These are phyloP conservation scores for Noccaea caerulescens DNA, from an alignment of 345 rosid species.

Conservation along the genomic window DNA sequence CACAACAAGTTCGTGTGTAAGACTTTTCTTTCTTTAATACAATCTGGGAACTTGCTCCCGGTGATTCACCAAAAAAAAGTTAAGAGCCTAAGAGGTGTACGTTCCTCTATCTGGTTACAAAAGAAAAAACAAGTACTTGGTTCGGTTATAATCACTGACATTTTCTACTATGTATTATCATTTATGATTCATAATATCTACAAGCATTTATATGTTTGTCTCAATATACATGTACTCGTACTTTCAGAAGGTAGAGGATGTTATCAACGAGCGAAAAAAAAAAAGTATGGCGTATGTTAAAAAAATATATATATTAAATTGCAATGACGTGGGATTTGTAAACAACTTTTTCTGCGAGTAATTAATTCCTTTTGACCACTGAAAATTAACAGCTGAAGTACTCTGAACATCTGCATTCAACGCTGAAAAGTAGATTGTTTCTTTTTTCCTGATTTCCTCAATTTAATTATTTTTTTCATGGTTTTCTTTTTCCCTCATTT, in stretches of 20 bases:
- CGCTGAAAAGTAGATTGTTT: constrained; percentile 38
- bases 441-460: constrained; percentile 21
- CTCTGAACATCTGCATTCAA: constrained; percentile 45
- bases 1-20: no score
- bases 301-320: not conserved
- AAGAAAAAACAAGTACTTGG: not conserved
- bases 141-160: constrained; percentile 1
- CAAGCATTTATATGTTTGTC: not conserved
- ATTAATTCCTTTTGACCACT: constrained; percentile 41
- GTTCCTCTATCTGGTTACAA: no score
- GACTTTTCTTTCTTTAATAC: no score
- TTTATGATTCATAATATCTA: not conserved
- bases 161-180: constrained; percentile 1
- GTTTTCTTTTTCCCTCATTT: not conserved
- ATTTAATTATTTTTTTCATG: no score
- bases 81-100: no score
- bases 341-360: constrained; percentile 41
- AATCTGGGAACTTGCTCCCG: no score
- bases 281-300: not conserved
- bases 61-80: no score
- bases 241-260: constrained; percentile 2
- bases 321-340: constrained; percentile 43
- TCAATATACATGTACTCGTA: not conserved
- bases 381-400: constrained; percentile 41
- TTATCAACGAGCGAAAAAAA: not conserved